Evolutionary conservation across 495 filamentous ascomycete genomes (phyloP), one percentile per base, ranked within the genome.

Genomic region (Recurvomyces mirabilis): DNA sequence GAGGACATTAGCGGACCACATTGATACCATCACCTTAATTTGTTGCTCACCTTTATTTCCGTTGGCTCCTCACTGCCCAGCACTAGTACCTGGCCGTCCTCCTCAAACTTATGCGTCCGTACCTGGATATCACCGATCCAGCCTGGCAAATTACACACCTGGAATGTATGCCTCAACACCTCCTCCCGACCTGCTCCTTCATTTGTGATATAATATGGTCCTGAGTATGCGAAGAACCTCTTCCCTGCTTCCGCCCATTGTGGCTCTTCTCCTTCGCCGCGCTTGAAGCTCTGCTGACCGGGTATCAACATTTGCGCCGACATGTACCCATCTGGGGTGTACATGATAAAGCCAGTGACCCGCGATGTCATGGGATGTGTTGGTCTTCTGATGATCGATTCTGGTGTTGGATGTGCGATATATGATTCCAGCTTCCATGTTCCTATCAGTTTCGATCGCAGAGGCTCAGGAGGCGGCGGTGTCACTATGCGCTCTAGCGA

Each of bases 301-400:
- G 58, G 58, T 21, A 47, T 53, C 41, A 57, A 20, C 37, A 61
- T 46, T 29, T 61, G 57, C 17, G 51, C 54, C 3, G 54, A 60
- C 57, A 61, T 58, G 46, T 61, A 61, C 11, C 58, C 57, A 40
- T 57, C 57, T 3, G 54, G 43, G 9, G 57, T 57, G 47, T 60
- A 61, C 37, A 58, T 50, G 35, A 60, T 52, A 24, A 55, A 53
- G 45, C 58, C 58, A 11, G 29, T 49, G 25, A 51, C 57, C 37
- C 53, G 46, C 25, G 45, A 42, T 10, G 46, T 55, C 43, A 58
- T 52, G 11, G 58, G 57, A 44, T 52, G 58, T 37, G 53, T 56
- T 4, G 53, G 43, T 22, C 50, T 38, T 33, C 45, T 42, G 2
- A 47, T 40, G 7, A 28, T 14, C 12, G 41, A 57, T 2, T 15